These are phyloP conservation scores for Cynara cardunculus DNA, from an alignment of 129 eudicot species.

Conservation along the genomic window DNA sequence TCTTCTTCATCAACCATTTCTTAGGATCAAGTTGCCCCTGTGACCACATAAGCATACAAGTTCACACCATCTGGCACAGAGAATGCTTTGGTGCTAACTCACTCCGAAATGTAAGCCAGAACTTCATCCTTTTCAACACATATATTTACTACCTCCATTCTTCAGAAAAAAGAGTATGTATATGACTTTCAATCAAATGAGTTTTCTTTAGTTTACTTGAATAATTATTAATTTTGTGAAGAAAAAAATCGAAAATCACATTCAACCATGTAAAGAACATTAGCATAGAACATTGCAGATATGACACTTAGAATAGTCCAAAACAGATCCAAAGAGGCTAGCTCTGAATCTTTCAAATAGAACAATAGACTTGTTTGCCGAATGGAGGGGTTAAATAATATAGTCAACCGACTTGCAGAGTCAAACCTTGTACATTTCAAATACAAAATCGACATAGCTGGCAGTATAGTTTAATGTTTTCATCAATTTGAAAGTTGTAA, in stretches of 20 bases:
- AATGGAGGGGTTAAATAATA: too few species aligned
- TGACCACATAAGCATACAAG: neutral
- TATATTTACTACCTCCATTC: neutral
- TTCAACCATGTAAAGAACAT: neutral
- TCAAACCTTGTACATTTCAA: neutral
- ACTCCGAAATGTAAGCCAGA: neutral
- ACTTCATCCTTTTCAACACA: neutral
- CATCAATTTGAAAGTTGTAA: neutral
- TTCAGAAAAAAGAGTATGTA: neutral
- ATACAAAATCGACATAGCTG: neutral
- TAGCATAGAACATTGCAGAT: neutral
- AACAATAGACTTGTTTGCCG: too few species aligned
- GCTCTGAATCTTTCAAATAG: neutral
- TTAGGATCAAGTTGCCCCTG: constrained; percentile 1
- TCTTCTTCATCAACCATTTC: constrained; percentile 49
- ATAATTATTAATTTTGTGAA: neutral
- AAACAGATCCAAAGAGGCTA: neutral
- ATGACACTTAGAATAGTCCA: neutral
- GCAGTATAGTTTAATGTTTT: neutral
- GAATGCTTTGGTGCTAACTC: neutral
- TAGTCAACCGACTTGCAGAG: neutral
- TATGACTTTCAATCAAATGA: neutral
- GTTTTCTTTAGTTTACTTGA: neutral
- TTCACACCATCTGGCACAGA: neutral
- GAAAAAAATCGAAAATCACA: neutral